Evolutionary conservation across 2,329 filamentous ascomycete genomes (phyloP).

Genomic region (Arthrobotrys musiformis): DNA sequence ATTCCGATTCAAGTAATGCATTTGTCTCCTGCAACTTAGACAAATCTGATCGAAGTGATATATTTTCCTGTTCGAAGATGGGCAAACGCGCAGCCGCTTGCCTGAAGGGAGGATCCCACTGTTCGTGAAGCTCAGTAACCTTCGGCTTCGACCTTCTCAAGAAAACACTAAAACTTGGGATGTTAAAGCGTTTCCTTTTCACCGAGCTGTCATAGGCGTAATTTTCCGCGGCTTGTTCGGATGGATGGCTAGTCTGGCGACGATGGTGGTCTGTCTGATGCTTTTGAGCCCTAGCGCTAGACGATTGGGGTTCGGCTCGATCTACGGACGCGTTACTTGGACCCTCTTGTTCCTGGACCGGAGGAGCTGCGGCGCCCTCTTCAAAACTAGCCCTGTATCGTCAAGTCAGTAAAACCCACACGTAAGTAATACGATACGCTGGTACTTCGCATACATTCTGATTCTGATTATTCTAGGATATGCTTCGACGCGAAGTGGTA

Average conservation of each 20-base stretch:
- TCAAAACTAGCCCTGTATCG: neutral
- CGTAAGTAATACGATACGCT: neutral
- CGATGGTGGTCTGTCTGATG: neutral
- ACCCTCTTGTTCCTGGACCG: neutral
- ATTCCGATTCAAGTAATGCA: neutral
- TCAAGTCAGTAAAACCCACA: neutral
- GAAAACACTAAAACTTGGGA: too few relatives aligned
- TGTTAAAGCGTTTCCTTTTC: neutral
- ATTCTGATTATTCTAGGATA: neutral
- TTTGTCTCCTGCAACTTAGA: too few relatives aligned
- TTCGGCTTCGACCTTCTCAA: too few relatives aligned
- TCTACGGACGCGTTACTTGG: neutral
- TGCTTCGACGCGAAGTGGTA: neutral
- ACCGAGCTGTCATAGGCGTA: neutral
- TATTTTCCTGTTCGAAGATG: neutral
- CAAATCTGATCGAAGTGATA: neutral
- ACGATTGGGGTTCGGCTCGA: neutral
- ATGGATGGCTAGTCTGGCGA: neutral
- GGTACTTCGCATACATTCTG: neutral
- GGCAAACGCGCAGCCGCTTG: too few relatives aligned
- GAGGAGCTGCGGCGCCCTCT: neutral
- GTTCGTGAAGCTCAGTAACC: too few relatives aligned
- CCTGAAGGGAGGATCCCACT: too few relatives aligned
- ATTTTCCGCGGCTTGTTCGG: neutral
- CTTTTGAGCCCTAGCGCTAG: neutral